Base-by-base conservation (phyloP, 2,329 filamentous ascomycete genomes). In the Mariannaea elegans region DNA sequence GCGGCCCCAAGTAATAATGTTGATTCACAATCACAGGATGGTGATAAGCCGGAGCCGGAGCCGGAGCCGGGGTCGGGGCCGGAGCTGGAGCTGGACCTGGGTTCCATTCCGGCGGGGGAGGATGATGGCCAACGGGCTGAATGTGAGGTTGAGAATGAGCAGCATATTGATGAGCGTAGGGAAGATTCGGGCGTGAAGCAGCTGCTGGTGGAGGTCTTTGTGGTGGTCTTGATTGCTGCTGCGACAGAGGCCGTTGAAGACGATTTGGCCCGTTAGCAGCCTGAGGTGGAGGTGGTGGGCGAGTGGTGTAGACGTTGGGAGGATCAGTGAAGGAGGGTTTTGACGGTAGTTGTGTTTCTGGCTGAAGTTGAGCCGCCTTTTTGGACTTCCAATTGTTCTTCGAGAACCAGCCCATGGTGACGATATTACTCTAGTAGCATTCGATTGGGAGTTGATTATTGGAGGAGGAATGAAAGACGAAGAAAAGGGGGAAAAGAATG, bases 11-110 rank as follows among this genome's bases (percentile, higher is more conserved):
- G 63, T 85, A 83, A 67, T 84, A 84, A 63, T 84, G 77, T 59
- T 84, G 81, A 61, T 84, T 83, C 47, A 84, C 80, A 24, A 84
- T 76, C 52, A 84, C 78, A 7, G 81, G 67, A 6, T 68, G 79
- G 23, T 73, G 74, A n/a, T 64, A 61, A 12, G 51, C 18, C 44
- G 56, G 48, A 16, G 39, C 62, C 16, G 24, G 24, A 27, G 24
- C 24, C 9, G 24, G 24, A 9, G 24, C 24, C 24, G 24, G 24
- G 24, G 24, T 9, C 24, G 24, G 9, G 9, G 24, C 24, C 6
- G 24, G 24, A 12, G 49, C 18, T 39, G 56, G 48, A 16, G 34
- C 62, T n/a, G 66, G 58, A 16, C 24, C 53, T 14, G 64, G 59
- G 38, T 44, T 61, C 69, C 71, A 63, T 32, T 62, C 58, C 52